Percentiles rank a stretch among this genome's conserved stretches.
Evolutionary conservation across 371 early-diverging fungal species (phyloP).

Genomic region (Mucor lusitanicus): DNA sequence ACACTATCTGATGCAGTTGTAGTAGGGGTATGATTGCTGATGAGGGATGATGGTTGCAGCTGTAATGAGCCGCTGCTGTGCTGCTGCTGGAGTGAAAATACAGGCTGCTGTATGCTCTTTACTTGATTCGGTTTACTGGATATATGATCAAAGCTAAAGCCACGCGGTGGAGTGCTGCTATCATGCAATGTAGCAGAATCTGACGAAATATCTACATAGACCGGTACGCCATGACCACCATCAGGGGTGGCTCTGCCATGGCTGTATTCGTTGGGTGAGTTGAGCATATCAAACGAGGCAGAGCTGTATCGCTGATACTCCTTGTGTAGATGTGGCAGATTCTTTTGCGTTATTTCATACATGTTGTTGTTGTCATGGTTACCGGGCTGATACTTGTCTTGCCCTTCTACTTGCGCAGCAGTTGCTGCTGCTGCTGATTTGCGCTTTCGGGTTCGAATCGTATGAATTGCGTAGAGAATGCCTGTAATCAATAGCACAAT

Average conservation of each 20-base stretch:
- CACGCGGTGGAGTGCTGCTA: constrained; percentile 8
- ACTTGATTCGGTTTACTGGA: constrained; percentile 11
- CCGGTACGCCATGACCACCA: not conserved
- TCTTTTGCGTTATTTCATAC: not conserved
- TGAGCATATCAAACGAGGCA: not conserved
- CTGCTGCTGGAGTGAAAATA: constrained; percentile 4
- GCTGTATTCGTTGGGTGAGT: not conserved
- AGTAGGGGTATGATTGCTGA: not conserved
- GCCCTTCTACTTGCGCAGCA: not conserved
- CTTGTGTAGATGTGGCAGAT: constrained; percentile 7
- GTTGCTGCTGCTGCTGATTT: not conserved
- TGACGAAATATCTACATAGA: not conserved
- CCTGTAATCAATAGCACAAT: not conserved
- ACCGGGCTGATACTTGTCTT: not conserved
- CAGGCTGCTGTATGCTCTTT: not conserved
- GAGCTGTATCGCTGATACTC: constrained; percentile 3
- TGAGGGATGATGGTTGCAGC: not conserved
- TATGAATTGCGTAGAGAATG: not conserved
- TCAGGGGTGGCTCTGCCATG: not conserved
- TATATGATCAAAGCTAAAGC: constrained; percentile 6
- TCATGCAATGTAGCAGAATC: constrained; percentile 12
- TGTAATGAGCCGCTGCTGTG: constrained; percentile 8
- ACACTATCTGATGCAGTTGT: not conserved
- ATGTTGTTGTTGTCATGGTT: not conserved
- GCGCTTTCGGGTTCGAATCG: not conserved